These are phyloP conservation scores for Komagataella pastoris DNA, from an alignment of 805 yeast species.

Conservation along the genomic window DNA sequence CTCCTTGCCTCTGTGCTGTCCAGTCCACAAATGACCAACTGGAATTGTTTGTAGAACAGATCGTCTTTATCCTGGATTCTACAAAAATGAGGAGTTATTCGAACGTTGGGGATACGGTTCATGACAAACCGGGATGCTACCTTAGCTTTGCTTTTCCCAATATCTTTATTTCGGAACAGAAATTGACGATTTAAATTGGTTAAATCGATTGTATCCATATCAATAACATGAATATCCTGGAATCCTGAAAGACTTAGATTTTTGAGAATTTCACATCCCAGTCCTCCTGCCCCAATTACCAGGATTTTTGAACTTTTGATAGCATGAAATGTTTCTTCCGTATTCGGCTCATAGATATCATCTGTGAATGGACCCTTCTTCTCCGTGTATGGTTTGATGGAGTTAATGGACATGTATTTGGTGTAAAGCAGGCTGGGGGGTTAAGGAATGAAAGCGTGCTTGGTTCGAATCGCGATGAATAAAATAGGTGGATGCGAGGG, in stretches of 20 bases:
- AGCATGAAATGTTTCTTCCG: neutral
- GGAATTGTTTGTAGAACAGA: conserved; percentile 54
- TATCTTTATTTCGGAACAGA: conserved; percentile 44
- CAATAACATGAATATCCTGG: conserved; percentile 50
- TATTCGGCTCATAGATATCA: conserved; percentile 12
- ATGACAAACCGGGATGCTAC: conserved; percentile 49
- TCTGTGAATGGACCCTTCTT: conserved; percentile 18
- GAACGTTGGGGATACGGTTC: conserved; percentile 27
- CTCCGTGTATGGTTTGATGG: conserved; percentile 5
- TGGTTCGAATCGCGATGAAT: neutral
- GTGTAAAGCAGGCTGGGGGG: neutral
- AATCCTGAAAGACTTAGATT: conserved; percentile 63
- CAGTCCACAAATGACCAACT: conserved; percentile 71
- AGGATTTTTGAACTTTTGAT: conserved; percentile 13
- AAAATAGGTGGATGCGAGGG: neutral
- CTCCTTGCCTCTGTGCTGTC: conserved; percentile 86
- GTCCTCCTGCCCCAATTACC: conserved; percentile 71
- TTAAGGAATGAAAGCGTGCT: neutral
- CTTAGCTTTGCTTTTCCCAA: conserved; percentile 54
- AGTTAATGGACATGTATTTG: neutral
- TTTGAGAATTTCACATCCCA: conserved; percentile 73
- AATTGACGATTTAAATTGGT: conserved; percentile 69
- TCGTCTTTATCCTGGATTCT: conserved; percentile 51
- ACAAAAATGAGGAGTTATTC: conserved; percentile 46
- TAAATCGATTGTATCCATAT: conserved; percentile 76